Percentiles rank a stretch among this genome's conserved stretches.
phyloP scores from a whole-genome alignment of 495 filamentous ascomycete species.

The Apiosordaria backusii region DNA sequence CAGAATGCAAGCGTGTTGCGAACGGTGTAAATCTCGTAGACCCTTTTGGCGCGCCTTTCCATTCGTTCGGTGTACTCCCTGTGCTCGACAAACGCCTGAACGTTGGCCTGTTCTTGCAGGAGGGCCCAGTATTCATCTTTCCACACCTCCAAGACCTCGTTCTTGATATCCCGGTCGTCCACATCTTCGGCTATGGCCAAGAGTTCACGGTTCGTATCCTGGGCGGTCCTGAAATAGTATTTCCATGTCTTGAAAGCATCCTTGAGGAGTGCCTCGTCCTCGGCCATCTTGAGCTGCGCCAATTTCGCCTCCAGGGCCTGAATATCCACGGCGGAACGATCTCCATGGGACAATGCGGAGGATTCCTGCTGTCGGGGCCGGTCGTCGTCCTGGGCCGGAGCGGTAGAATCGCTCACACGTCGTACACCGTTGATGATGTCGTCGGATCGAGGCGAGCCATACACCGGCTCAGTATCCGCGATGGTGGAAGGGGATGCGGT shows the following conservation, averaged over 20 bases:
- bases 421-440: conserved; percentile 12
- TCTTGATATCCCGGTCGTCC: conserved; percentile 25
- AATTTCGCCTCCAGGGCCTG: conserved; percentile 22
- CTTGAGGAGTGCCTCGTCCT: conserved; percentile 14
- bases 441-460: conserved; percentile 14
- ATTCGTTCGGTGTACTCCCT: conserved; percentile 25
- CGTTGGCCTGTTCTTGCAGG: conserved; percentile 17
- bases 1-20: conserved; percentile 22
- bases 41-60: conserved; percentile 30
- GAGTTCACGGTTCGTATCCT: conserved; percentile 13
- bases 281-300: conserved; percentile 15
- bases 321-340: conserved; percentile 11
- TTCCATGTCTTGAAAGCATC: conserved; percentile 24
- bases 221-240: conserved; percentile 3
- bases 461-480: conserved; percentile 20
- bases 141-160: conserved; percentile 30
- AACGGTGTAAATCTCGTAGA: conserved; percentile 31
- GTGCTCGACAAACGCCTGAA: conserved; percentile 22
- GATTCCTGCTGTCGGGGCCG: background rate
- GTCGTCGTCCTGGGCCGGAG: conserved; percentile 18
- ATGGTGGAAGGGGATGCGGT: conserved; percentile 20
- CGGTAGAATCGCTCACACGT: conserved; percentile 21
- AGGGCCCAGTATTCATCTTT: conserved; percentile 13
- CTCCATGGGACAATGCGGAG: conserved; percentile 11
- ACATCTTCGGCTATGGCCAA: conserved; percentile 13